phyloP scores from a whole-genome alignment of 2,329 filamentous ascomycete genomes.

The Nannizziopsis barbatae region DNA sequence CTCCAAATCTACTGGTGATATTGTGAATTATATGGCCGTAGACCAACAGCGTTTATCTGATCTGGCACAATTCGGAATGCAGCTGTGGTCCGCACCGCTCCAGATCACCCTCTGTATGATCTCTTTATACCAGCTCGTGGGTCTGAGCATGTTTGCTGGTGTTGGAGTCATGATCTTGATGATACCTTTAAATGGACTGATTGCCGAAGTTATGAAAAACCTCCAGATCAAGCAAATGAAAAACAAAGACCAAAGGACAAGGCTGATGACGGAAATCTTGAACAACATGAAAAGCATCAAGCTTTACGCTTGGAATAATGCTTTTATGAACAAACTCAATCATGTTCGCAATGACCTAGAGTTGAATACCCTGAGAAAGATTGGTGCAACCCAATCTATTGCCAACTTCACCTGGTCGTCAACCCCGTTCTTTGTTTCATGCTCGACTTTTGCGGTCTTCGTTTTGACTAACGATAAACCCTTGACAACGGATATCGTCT shows the following conservation, averaged over 20 bases:
- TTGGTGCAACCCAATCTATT: conserved; percentile 84
- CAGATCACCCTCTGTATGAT: conserved; percentile 94
- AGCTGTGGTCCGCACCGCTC: conserved; percentile 93
- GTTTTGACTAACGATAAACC: conserved; percentile 72
- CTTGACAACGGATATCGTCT: conserved; percentile 87
- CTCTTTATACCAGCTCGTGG: conserved; percentile 89
- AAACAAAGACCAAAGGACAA: conserved; percentile 90
- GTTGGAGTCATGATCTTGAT: conserved; percentile 92
- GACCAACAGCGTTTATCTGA: conserved; percentile 93
- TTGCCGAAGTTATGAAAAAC: conserved; percentile 85
- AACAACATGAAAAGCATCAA: conserved; percentile 99
- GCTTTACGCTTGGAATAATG: conserved; percentile 91
- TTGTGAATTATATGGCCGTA: conserved; percentile 99
- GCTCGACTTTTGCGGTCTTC: conserved; percentile 89
- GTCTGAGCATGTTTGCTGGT: conserved; percentile 88
- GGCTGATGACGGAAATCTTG: conserved; percentile 91
- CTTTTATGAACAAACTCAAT: conserved; percentile 96
- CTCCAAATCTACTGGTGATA: conserved; percentile 85
- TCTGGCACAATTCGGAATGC: conserved; percentile 86
- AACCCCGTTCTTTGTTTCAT: conserved; percentile 94
- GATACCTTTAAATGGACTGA: conserved; percentile 90
- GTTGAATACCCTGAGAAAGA: conserved; percentile 88
- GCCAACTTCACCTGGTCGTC: conserved; percentile 98
- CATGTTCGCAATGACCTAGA: conserved; percentile 92
- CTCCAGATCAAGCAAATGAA: conserved; percentile 97